phyloP scores from a whole-genome alignment of 2,329 filamentous ascomycete species.

The Teratosphaeria viscida region DNA sequence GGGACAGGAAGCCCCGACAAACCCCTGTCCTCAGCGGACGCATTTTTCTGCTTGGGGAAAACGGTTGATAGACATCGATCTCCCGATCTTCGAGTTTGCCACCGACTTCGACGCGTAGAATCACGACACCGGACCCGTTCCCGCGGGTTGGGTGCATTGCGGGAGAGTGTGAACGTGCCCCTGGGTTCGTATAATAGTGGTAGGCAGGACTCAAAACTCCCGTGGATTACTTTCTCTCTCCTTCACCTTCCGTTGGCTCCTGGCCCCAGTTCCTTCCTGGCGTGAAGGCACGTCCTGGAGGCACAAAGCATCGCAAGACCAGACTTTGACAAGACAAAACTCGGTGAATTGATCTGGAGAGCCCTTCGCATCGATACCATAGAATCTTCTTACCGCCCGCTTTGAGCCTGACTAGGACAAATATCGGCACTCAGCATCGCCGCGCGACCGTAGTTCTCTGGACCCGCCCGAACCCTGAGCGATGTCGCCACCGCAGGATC shows the following conservation, averaged over 20 bases:
- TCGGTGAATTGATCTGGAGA: too few relatives aligned
- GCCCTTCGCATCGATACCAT: neutral
- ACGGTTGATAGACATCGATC: neutral
- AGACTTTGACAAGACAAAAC: neutral
- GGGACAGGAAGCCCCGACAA: neutral
- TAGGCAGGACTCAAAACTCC: neutral
- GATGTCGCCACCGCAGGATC: neutral
- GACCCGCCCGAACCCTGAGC: neutral
- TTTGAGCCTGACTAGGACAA: neutral
- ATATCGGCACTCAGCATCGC: neutral
- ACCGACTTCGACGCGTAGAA: neutral
- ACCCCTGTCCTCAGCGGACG: neutral
- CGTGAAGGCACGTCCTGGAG: neutral
- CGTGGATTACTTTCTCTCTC: neutral
- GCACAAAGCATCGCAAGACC: neutral
- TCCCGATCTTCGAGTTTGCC: neutral
- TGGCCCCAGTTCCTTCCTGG: neutral
- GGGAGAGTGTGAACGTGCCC: neutral
- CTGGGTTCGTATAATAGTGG: neutral
- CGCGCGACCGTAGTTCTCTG: neutral
- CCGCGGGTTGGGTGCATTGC: neutral
- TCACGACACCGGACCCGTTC: neutral
- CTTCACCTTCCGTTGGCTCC: neutral
- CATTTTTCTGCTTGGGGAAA: neutral
- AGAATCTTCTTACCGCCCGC: neutral